Conservation (phyloP, 106 monocot genomes). For the Phalaenopsis aphrodite region DNA sequence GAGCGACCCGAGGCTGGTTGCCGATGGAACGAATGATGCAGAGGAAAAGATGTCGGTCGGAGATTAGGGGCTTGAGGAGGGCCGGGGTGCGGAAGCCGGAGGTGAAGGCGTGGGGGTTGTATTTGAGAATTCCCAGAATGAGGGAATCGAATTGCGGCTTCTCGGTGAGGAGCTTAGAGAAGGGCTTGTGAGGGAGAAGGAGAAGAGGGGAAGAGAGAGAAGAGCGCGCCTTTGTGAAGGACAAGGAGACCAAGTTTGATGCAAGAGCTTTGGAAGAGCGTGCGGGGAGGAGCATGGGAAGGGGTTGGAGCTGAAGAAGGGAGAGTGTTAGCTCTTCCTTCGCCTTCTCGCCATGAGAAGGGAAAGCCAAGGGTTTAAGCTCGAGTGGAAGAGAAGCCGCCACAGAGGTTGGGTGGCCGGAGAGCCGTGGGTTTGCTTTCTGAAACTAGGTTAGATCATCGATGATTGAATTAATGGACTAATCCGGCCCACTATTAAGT, state of each 20-base stretch:
- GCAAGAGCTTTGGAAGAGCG: conserved; percentile 12
- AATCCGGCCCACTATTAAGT: no score
- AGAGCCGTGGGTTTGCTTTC: background rate
- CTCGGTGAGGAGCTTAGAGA: conserved; percentile 1
- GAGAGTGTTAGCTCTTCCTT: conserved; percentile 1
- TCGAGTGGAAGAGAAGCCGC: background rate
- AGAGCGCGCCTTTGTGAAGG: background rate
- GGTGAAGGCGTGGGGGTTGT: conserved; percentile 13
- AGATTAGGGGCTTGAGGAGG: conserved; percentile 6
- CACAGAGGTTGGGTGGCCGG: background rate
- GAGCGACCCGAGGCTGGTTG: conserved; percentile 24
- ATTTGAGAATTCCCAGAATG: conserved; percentile 14
- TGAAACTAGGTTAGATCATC: background rate
- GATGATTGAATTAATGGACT: no score
- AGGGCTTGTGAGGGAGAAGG: conserved; percentile 3
- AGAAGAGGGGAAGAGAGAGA: background rate
- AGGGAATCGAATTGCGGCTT: conserved; percentile 20
- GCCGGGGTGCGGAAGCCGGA: conserved; percentile 1
- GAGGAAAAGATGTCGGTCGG: conserved; percentile 10
- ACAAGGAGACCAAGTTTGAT: background rate
- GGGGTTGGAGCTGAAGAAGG: background rate
- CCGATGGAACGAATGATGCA: conserved; percentile 34
- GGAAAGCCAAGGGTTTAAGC: background rate
- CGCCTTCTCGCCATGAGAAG: conserved; percentile 6
- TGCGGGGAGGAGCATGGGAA: conserved; percentile 17